phyloP scores from a whole-genome alignment of 257 asterid species.

The Phtheirospermum japonicum region DNA sequence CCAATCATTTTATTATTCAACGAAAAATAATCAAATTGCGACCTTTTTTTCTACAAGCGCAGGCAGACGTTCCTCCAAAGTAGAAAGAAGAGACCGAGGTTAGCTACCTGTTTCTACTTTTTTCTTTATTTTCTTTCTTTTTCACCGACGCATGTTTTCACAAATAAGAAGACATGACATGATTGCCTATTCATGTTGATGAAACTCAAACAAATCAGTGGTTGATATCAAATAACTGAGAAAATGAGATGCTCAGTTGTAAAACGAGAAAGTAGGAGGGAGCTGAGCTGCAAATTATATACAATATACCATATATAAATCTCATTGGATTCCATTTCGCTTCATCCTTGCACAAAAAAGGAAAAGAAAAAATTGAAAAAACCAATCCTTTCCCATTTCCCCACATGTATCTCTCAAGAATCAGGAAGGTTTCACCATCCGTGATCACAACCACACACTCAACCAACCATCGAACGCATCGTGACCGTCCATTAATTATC shows the following conservation, averaged over 20 bases:
- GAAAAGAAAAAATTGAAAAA: background rate
- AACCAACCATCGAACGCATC: conserved; percentile 26
- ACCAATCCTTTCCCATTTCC: conserved; percentile 7
- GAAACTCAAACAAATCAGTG: background rate
- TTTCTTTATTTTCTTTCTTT: too few relatives aligned
- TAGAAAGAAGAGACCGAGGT: too few relatives aligned
- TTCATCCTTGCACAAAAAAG: background rate
- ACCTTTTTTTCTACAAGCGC: too few relatives aligned
- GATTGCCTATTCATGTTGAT: conserved; percentile 6
- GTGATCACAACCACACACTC: conserved; percentile 28
- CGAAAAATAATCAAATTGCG: too few relatives aligned
- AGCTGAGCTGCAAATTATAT: conserved; percentile 13
- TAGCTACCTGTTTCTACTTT: too few relatives aligned
- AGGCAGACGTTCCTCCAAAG: too few relatives aligned
- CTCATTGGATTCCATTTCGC: conserved; percentile 28
- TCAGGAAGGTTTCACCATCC: conserved; percentile 12
- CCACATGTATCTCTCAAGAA: conserved; percentile 17
- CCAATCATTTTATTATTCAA: too few relatives aligned
- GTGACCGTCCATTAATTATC: conserved; percentile 21
- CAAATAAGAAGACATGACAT: background rate
- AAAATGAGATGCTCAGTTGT: background rate
- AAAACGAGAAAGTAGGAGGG: background rate
- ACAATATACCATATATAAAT: background rate
- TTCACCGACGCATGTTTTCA: too few relatives aligned
- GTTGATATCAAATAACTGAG: background rate